A percentile compares a stretch with the other conserved stretches of the same genome.
Conservation (phyloP, 2,329 filamentous ascomycete genomes). For the Cordyceps farinosa region DNA sequence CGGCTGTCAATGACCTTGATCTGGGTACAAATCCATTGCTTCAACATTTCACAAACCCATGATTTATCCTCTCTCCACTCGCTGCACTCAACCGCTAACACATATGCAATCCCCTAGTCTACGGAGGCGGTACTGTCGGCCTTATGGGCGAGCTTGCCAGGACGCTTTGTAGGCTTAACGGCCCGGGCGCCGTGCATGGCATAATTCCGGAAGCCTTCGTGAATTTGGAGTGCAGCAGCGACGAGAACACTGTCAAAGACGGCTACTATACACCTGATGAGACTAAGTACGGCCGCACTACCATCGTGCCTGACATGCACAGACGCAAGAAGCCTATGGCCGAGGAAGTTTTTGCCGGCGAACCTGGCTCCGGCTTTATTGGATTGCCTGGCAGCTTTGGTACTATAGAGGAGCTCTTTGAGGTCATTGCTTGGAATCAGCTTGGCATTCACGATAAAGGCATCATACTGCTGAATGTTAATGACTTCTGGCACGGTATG, state of each 20-base stretch:
- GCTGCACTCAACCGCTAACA: conserved; percentile 15
- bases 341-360: conserved; percentile 75
- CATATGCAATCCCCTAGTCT: conserved; percentile 52
- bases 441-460: conserved; percentile 82
- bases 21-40: conserved; percentile 50
- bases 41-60: too few relatives aligned
- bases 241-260: conserved; percentile 43
- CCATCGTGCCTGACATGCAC: conserved; percentile 93
- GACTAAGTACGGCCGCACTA: conserved; percentile 72
- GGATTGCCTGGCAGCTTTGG: conserved; percentile 87
- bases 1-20: conserved; percentile 72
- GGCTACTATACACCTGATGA: conserved; percentile 61
- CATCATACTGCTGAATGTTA: conserved; percentile 79
- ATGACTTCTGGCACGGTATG: conserved; percentile 89
- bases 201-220: conserved; percentile 88
- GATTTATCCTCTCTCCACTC: neutral
- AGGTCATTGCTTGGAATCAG: conserved; percentile 92
- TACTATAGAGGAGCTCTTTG: conserved; percentile 93
- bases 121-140: conserved; percentile 90
- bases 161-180: conserved; percentile 77
- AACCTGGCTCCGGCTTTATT: conserved; percentile 82
- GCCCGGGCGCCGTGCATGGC: conserved; percentile 80
- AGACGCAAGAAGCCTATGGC: conserved; percentile 94
- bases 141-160: conserved; percentile 93
- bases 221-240: conserved; percentile 67